Evolutionary conservation across 352 stramenopile species (phyloP).

Genomic region (Phytophthora chlamydospora): DNA sequence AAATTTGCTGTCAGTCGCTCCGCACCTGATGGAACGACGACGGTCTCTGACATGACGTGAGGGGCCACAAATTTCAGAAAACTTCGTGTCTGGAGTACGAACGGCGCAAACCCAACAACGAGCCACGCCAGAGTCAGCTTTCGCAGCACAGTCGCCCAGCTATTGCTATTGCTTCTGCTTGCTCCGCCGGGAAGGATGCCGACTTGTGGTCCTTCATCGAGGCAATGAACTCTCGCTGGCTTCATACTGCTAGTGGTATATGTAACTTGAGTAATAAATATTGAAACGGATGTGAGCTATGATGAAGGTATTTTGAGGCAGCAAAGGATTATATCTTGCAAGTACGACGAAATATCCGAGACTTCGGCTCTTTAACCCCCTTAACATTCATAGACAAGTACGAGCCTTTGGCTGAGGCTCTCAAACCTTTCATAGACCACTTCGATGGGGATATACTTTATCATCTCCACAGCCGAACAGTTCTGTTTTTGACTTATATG

Average conservation of each 20-base stretch:
- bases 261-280: no score
- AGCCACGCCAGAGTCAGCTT: constrained; percentile 16
- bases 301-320: no score
- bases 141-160: neutral
- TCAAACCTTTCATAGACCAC: no score
- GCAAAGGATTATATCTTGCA: no score
- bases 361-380: no score
- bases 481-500: no score
- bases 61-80: constrained; percentile 25
- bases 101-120: constrained; percentile 11
- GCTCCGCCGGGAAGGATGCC: neutral
- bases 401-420: no score
- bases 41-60: constrained; percentile 16
- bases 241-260: neutral
- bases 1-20: constrained; percentile 6
- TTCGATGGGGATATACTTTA: no score
- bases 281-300: no score
- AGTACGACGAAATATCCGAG: no score
- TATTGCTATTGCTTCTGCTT: neutral
- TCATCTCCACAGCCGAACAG: no score
- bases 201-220: neutral
- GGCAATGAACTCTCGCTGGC: neutral
- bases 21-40: neutral
- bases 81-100: constrained; percentile 21
- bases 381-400: no score